Conservation (phyloP, 176 grass and related monocot genomes). For the Zizania latifolia region DNA sequence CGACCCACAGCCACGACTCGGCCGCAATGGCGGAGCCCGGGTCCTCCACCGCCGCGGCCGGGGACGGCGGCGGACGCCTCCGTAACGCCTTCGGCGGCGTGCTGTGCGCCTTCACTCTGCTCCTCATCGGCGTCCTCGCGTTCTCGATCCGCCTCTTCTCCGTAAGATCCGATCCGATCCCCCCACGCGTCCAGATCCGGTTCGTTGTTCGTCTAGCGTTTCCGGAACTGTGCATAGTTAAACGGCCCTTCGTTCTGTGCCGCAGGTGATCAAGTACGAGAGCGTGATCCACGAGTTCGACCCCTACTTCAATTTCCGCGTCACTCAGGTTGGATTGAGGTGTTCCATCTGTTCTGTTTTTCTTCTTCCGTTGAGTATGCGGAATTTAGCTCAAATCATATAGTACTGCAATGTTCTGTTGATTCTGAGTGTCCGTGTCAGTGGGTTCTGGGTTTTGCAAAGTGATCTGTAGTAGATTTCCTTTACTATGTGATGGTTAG, state of each 20-base stretch:
- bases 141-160: slow-evolving; percentile 99
- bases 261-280: slow-evolving; percentile 97
- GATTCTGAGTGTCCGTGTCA: not conserved
- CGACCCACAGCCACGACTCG: slow-evolving; percentile 10
- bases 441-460: slow-evolving; percentile 48
- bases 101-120: slow-evolving; percentile 71
- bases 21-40: slow-evolving; percentile 68
- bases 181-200: slow-evolving; percentile 23
- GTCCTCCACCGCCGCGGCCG: slow-evolving; percentile 20
- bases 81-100: slow-evolving; percentile 88
- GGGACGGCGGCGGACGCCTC: slow-evolving; percentile 35
- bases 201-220: not conserved
- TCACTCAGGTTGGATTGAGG: slow-evolving; percentile 71
- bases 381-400: not conserved
- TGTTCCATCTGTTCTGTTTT: not conserved
- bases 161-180: slow-evolving; percentile 67
- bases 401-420: not conserved
- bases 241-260: not conserved
- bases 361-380: not conserved
- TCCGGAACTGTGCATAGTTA: not conserved
- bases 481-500: slow-evolving; percentile 11
- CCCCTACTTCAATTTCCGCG: slow-evolving; percentile 98
- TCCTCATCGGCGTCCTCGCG: slow-evolving; percentile 88
- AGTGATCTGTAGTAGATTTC: slow-evolving; percentile 7
- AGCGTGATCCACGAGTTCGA: slow-evolving; percentile 99